Evolutionary conservation across 2,329 filamentous ascomycete species (phyloP).

Genomic region (Coniochaeta sp.): DNA sequence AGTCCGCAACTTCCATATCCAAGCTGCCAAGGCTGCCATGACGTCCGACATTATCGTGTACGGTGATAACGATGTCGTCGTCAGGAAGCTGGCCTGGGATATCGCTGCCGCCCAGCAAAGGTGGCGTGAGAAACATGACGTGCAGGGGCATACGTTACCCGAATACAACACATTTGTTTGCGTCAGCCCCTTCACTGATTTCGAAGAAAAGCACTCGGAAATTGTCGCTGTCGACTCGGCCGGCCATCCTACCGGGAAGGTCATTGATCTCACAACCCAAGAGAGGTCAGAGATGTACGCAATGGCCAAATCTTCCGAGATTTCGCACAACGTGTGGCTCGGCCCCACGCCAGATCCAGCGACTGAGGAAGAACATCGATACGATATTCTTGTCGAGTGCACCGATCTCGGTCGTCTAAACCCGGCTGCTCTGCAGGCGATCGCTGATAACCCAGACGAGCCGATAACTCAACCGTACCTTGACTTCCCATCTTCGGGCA

Average conservation of each 20-base stretch:
- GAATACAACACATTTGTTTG: conserved; percentile 81
- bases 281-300: conserved; percentile 87
- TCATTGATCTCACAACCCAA: conserved; percentile 84
- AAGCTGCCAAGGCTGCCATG: conserved; percentile 78
- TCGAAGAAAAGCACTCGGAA: conserved; percentile 63
- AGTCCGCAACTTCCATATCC: conserved; percentile 95
- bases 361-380: conserved; percentile 51
- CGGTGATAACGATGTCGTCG: conserved; percentile 59
- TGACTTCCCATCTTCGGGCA: conserved; percentile 92
- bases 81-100: conserved; percentile 57
- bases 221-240: conserved; percentile 69
- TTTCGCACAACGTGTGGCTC: conserved; percentile 82
- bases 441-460: conserved; percentile 49
- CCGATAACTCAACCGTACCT: conserved; percentile 37
- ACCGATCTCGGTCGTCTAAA: conserved; percentile 78
- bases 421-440: conserved; percentile 53
- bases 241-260: conserved; percentile 65
- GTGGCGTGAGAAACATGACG: conserved; percentile 62
- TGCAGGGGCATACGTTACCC: conserved; percentile 45
- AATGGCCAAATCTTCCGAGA: conserved; percentile 87
- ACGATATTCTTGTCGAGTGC: conserved; percentile 82
- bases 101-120: conserved; percentile 70
- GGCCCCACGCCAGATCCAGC: conserved; percentile 75
- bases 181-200: conserved; percentile 55
- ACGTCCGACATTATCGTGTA: conserved; percentile 93